Evolutionary conservation across 1,284 basidiomycete species (phyloP), one percentile per base, ranked within the genome.

Genomic region (Ceratorhiza oryzae-sativae): DNA sequence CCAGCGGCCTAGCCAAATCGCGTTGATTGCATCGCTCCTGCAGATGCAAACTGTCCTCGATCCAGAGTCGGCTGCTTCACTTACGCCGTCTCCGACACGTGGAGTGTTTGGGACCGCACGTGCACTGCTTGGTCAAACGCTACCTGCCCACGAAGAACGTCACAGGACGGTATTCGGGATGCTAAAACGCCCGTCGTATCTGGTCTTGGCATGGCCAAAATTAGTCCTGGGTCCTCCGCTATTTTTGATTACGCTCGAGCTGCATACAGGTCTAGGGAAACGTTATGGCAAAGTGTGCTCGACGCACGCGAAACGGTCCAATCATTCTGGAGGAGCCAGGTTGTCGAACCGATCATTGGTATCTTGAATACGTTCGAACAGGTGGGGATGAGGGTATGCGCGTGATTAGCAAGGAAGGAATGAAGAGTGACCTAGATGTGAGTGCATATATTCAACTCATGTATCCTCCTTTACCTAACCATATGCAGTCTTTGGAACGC

Each of bases 241-340:
- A 12, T 76, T 81, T 0, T 75, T 91, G 5, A 86, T 88, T 74
- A 79, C 79, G 77, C 84, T 68, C 83, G 83, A 27, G 79, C 79
- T 42, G 76, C 86, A 9, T 89, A 87, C 75, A 80, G 81, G 13
- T 87, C 86, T 3, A 83, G 86, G n/a, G 83, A 80, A 2, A 83
- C 83, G 10, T 73, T 91, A 45, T 67, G 80, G 25, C 84, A 89
- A 63, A 82, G 92, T 70, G 83, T 86, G 1, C 76, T 76, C n/a
- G 90, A 93, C 73, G 85, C 88, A 0, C 79, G 84, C 59, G 89
- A 92, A 77, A 97, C 95, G 0, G 76, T 88, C 6, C 82, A 82
- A 49, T 90, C 90, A 0, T 97, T 98, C 80, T 83, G 95, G 76
- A 82, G 87, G 27, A 90, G 90, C 65, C 98, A 95, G 93, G 84